Percentiles rank a stretch among this genome's conserved stretches.
phyloP scores from a whole-genome alignment of 768 basidiomycete genomes.

The Lactarius hengduanensis region DNA sequence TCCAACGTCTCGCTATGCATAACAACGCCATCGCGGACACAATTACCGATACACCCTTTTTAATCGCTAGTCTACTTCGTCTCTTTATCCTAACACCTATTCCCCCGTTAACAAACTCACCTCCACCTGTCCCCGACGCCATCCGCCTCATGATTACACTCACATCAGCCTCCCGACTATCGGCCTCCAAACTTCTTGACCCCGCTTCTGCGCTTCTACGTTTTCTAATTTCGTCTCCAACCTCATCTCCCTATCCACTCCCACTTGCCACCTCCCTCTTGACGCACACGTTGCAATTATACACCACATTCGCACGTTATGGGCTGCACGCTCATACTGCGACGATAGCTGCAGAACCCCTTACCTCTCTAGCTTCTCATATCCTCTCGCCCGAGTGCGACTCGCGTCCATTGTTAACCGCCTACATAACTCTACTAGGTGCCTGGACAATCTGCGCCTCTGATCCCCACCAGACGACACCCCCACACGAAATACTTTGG shows the following conservation, averaged over 20 bases:
- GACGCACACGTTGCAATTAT: conserved; percentile 58
- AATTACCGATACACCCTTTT: conserved; percentile 51
- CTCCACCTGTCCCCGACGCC: conserved; percentile 46
- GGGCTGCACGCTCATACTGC: conserved; percentile 74
- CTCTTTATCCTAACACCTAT: conserved; percentile 58
- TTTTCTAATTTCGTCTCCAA: conserved; percentile 61
- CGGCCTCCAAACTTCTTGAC: conserved; percentile 56
- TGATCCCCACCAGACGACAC: conserved; percentile 89
- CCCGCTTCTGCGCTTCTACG: conserved; percentile 67
- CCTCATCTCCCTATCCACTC: conserved; percentile 40
- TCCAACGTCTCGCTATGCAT: conserved; percentile 61
- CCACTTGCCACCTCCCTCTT: conserved; percentile 48
- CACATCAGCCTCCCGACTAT: conserved; percentile 62
- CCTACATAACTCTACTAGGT: conserved; percentile 61
- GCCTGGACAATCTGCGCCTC: conserved; percentile 80
- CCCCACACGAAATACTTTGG: conserved; percentile 87
- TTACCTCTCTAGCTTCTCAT: conserved; percentile 51
- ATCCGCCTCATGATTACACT: conserved; percentile 58
- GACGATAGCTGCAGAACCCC: conserved; percentile 56
- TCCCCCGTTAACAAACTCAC: conserved; percentile 37
- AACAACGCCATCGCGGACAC: conserved; percentile 50
- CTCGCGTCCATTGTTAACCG: conserved; percentile 40
- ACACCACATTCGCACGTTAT: conserved; percentile 66
- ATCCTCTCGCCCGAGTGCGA: conserved; percentile 41
- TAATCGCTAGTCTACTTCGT: conserved; percentile 52